Evolutionary conservation across 2,329 filamentous ascomycete genomes (phyloP), one percentile per base, ranked within the genome.

Genomic region (Helotiales sp.): DNA sequence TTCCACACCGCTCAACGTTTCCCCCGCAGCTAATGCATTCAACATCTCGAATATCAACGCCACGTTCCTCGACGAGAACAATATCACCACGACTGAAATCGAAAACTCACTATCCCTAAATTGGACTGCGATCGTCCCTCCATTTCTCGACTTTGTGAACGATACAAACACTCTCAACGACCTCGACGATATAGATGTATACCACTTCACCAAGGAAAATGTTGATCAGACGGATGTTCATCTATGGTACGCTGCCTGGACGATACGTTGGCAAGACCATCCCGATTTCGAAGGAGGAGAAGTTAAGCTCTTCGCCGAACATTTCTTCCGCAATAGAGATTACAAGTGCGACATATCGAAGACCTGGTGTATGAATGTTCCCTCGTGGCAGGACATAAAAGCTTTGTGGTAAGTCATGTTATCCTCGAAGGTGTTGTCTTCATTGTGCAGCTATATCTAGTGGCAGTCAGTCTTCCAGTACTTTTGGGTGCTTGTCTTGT

Each of bases 171-270:
- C 47, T 12, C 25, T 27, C 25, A 19, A 13, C 25, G 36, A 52
- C 15, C 24, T 30, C 19, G 29, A 42, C 22, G 55, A 60, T 12
- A 47, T 44, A 5, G 55, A 58, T 6, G 60, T 49, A 27, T 63
- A 52, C 24, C 25, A 29, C 1, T 60, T 60, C 24, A 47, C 52
- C 2, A 6, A 49, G 12, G 33, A 57, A 12, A 63, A 63, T 24
- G 27, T 63, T 8, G 10, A 22, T 9, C 29, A 29, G 2, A 61
- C 61, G 0, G 36, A 30, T 19, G 47, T 57, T 19, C 33, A 34
- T 7, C 33, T 38, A 9, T 63, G 55, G 51, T 63, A 63, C 36
- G 46, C 50, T 2, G 47, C 52, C n/a, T 61, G 58, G 58, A 49
- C 61, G 4, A 17, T 31, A 9, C 6, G 13, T 8, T 30, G 47